Percentiles rank a stretch among this genome's conserved stretches.
phyloP scores from a whole-genome alignment of 176 grass and related monocot genomes.

The Triticum aestivum region IWGSC_CS_RefSeq_v2.1 NC_057797.1:92610202-92610701 shows the following conservation, averaged over 20 bases:
- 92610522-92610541: slow-evolving; percentile 35
- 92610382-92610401: slow-evolving; percentile 40
- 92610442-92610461: slow-evolving; percentile 19
- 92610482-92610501: slow-evolving; percentile 24
- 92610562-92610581: slow-evolving; percentile 55
- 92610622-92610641: slow-evolving; percentile 84
- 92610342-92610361: slow-evolving; percentile 85
- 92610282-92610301: slow-evolving; percentile 50
- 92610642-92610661: slow-evolving; percentile 80
- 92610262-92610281: slow-evolving; percentile 83
- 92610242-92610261: slow-evolving; percentile 23
- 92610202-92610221: slow-evolving; percentile 21
- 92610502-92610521: slow-evolving; percentile 27
- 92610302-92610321: slow-evolving; percentile 78
- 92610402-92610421: slow-evolving; percentile 27
- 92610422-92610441: slow-evolving; percentile 31
- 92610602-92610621: slow-evolving; percentile 76
- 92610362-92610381: slow-evolving; percentile 81
- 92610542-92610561: slow-evolving; percentile 64
- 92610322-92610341: slow-evolving; percentile 74
- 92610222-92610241: slow-evolving; percentile 13
- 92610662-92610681: slow-evolving; percentile 85
- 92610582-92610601: slow-evolving; percentile 69
- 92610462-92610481: slow-evolving; percentile 24
- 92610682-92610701: slow-evolving; percentile 64